Conservation (phyloP, 2,329 filamentous ascomycete species). For the Scleromitrula shiraiana region DNA sequence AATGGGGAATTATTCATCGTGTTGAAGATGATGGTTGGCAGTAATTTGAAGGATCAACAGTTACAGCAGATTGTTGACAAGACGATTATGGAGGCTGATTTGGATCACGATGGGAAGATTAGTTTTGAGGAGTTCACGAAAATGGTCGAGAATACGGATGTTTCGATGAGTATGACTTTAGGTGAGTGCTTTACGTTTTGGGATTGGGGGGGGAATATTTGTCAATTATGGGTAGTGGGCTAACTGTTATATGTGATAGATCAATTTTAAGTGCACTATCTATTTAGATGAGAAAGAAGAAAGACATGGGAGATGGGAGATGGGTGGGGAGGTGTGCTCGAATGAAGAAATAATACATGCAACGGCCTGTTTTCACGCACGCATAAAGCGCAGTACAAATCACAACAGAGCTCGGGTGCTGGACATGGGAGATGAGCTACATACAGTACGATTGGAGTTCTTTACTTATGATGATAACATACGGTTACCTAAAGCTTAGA, state of each 20-base stretch:
- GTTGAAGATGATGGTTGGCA: slow-evolving; percentile 99
- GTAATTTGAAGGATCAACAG: slow-evolving; percentile 97
- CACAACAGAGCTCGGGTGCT: background rate
- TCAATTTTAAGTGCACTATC: slow-evolving; percentile 25
- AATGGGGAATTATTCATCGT: slow-evolving; percentile 99
- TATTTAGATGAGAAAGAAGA: no score
- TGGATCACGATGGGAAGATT: slow-evolving; percentile 94
- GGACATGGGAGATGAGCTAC: background rate
- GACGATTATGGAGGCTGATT: slow-evolving; percentile 99
- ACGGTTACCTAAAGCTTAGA: no score
- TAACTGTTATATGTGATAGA: slow-evolving; percentile 15
- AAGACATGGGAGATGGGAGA: background rate
- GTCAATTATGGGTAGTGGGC: background rate
- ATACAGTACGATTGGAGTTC: background rate
- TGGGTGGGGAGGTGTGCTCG: background rate
- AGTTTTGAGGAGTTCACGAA: slow-evolving; percentile 98
- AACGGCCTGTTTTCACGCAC: background rate
- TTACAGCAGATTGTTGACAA: slow-evolving; percentile 99
- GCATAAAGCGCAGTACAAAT: background rate
- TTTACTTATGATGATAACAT: background rate
- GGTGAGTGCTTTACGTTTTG: slow-evolving; percentile 37
- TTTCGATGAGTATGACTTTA: slow-evolving; percentile 68
- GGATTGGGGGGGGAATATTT: background rate
- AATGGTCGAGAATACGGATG: slow-evolving; percentile 94
- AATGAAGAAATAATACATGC: background rate